Evolutionary conservation across 2,329 filamentous ascomycete genomes (phyloP), one percentile per base, ranked within the genome.

Genomic region (Aspergillus puulaauensis): DNA sequence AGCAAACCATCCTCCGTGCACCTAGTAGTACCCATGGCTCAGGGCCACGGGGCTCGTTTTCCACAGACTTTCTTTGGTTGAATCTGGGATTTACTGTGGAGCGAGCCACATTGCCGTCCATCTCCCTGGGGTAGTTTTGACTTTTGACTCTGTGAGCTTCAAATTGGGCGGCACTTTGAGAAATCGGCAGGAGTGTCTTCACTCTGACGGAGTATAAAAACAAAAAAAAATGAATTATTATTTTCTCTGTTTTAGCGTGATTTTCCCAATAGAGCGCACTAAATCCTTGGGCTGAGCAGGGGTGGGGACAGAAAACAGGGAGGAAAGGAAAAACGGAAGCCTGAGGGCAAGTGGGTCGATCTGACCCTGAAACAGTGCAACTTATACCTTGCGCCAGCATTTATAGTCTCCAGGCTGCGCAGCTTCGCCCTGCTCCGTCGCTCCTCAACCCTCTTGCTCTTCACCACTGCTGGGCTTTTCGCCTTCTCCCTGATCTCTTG

Each of bases 281-380:
- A 40, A 19, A 27, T 19, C 41, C 33, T 31, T 23, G 39, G 44
- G 44, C 47, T 46, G 33, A 35, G 43, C 37, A 35, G 41, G 31
- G 50, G 45, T 52, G 56, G 44, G 37, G 40, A 51, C 37, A 12
- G 44, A 52, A 57, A 52, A 49, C 52, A 43, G 49, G 49, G 52
- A 49, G 33, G 46, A 43, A 43, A 58, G 31, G 31, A 47, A 54
- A 58, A 51, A 51, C 43, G 37, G 52, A 47, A 54, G 39, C 50
- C 45, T 48, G 52, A 54, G 52, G 43, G 46, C 12, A 60, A 66
- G 64, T 65, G 64, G 64, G 63, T 61, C 64, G 63, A 66, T 65
- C 62, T 65, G 64, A 62, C 59, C 60, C 62, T 66, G 58, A 56
- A 59, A 31, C 27, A 31, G 27, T 31, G 27, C 27, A 31, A 63